Percentiles rank a stretch among this genome's conserved stretches.
Conservation (phyloP, 176 grass and related monocot genomes). For the Themeda triandra region DNA sequence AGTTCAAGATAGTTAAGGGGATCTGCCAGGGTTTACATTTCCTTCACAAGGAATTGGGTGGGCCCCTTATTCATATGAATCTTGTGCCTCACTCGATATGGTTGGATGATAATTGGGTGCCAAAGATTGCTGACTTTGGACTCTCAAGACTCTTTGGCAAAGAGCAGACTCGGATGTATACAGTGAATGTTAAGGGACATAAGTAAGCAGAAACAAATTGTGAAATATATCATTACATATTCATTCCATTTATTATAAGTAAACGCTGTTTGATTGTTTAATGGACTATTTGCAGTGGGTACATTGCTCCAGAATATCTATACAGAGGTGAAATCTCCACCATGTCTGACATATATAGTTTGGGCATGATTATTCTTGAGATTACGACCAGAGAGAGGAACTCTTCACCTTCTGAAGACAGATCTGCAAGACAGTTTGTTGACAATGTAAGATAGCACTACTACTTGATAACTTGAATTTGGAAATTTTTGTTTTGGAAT, state of each 20-base stretch:
- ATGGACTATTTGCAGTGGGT: background rate
- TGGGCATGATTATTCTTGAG: background rate
- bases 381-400: background rate
- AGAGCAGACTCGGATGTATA: background rate
- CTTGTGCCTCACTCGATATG: background rate
- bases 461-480: background rate
- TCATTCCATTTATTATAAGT: background rate
- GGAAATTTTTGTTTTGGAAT: background rate
- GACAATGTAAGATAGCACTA: background rate
- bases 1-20: background rate
- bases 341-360: background rate
- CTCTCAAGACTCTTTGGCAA: background rate
- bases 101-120: background rate
- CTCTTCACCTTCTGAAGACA: background rate
- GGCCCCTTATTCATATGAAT: background rate
- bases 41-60: background rate
- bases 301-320: background rate
- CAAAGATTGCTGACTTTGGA: background rate
- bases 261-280: background rate
- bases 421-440: background rate
- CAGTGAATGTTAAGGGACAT: background rate
- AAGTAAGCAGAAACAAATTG: background rate
- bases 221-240: background rate
- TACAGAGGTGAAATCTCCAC: background rate
- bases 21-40: constrained; percentile 4